A percentile compares a stretch with the other conserved stretches of the same genome.
phyloP scores from a whole-genome alignment of 2,329 filamentous ascomycete genomes.

The Lachnellula occidentalis region DNA sequence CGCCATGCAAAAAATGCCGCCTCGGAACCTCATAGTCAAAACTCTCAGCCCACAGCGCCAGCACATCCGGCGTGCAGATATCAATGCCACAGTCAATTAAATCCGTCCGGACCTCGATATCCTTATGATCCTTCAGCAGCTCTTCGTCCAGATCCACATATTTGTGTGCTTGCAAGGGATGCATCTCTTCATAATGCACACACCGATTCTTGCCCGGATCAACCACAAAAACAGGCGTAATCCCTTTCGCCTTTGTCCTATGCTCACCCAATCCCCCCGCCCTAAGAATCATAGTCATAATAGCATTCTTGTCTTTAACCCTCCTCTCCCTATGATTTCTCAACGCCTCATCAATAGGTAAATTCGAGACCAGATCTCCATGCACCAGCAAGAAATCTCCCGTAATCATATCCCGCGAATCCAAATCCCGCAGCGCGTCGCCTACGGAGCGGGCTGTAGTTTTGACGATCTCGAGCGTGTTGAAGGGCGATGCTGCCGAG shows the following conservation, averaged over 20 bases:
- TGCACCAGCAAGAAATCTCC: conserved; percentile 91
- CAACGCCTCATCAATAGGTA: conserved; percentile 75
- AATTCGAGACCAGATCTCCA: conserved; percentile 86
- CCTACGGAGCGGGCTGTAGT: conserved; percentile 81
- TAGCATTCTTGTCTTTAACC: conserved; percentile 82
- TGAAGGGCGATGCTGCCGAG: conserved; percentile 66
- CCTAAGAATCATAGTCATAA: conserved; percentile 92
- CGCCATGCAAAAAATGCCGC: conserved; percentile 83
- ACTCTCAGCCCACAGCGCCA: conserved; percentile 93
- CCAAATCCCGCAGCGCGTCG: conserved; percentile 90
- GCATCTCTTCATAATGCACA: conserved; percentile 90
- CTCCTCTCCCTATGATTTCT: conserved; percentile 75
- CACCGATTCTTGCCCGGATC: conserved; percentile 76
- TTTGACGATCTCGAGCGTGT: conserved; percentile 75
- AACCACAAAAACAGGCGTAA: conserved; percentile 79
- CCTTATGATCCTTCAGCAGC: conserved; percentile 64
- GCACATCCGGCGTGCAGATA: conserved; percentile 92
- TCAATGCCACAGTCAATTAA: conserved; percentile 93
- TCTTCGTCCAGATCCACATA: conserved; percentile 71
- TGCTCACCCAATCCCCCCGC: conserved; percentile 66
- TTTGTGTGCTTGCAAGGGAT: conserved; percentile 58
- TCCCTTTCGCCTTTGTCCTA: conserved; percentile 68
- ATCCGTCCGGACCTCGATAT: conserved; percentile 80
- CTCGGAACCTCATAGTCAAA: conserved; percentile 93
- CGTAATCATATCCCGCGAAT: conserved; percentile 76